Evolutionary conservation across 2,329 filamentous ascomycete species (phyloP), one percentile per base, ranked within the genome.

Genomic region (Sporothrix humicola): DNA sequence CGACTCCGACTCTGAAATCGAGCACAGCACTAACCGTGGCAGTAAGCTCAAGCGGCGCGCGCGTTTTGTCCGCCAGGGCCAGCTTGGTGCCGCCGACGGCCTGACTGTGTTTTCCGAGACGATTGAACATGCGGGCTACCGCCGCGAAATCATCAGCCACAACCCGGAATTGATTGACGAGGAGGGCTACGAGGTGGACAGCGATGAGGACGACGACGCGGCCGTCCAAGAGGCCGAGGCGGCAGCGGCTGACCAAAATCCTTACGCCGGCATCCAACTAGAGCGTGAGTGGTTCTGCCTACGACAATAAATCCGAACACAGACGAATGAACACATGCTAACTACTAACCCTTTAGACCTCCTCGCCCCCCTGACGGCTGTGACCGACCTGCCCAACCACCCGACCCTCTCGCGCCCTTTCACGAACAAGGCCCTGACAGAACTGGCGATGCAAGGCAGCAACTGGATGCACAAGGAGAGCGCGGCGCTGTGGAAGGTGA

Each of bases 11-110:
- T 90, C 90, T 74, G 88, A 89, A 72, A 90, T 94, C 78, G 87
- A 90, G 74, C 86, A 88, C 77, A 88, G 88, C 77, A 91, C 90
- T 73, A 94, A 94, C 81, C 90, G 92, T 79, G 92, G 92, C 75
- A 89, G 93, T 81, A 95, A 95, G 81, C 85, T 95, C 63, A 93
- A 94, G 84, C 92, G 90, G 81, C 88, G 89, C 78, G 90, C 93
- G 61, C 87, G 89, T 77, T 93, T 93, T 79, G 88, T 92, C 63
- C 90, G 89, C 77, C 86, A 90, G 79, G 92, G 92, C 74, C 90
- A 91, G 78, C 85, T 94, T 76, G 89, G 91, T 59, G 87, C 89
- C 37, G 87, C 90, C 0, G 87, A 86, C 42, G 91, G 91, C 2
- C 89, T 90, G 59, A 87, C 89, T 77, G 87, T 89, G 13, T 93